Conservation (phyloP, 176 grass and related monocot species). For the Otatea glauca region DNA sequence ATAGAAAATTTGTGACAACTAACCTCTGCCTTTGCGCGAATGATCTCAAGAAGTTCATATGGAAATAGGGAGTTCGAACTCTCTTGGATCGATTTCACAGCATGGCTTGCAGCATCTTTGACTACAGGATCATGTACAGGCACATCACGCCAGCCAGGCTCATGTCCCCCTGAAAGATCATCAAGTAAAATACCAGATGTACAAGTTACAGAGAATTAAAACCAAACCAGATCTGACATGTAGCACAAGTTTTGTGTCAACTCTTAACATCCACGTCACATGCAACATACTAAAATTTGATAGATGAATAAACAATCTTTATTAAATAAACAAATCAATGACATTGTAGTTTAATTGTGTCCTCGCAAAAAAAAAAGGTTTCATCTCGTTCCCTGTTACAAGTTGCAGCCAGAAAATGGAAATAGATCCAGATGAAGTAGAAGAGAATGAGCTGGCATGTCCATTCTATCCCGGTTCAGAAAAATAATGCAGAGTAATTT, state of each 20-base stretch:
- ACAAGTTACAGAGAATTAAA: not conserved
- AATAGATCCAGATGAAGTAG: not conserved
- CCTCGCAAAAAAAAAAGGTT: not conserved
- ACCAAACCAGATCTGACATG: not conserved
- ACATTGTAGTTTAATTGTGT: too few species aligned
- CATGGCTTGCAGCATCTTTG: slow-evolving; percentile 85
- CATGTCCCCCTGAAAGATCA: slow-evolving; percentile 61
- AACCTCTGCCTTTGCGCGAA: slow-evolving; percentile 75
- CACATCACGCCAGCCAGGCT: slow-evolving; percentile 70
- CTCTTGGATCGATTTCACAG: slow-evolving; percentile 77
- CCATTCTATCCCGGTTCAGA: not conserved
- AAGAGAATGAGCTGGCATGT: not conserved
- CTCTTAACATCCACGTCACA: not conserved
- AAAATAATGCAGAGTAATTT: not conserved
- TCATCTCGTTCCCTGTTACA: not conserved
- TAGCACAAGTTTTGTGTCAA: not conserved
- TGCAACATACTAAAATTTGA: not conserved
- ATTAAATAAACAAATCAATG: not conserved
- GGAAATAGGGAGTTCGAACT: slow-evolving; percentile 74
- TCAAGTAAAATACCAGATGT: not conserved
- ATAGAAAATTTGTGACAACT: not conserved
- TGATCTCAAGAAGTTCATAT: slow-evolving; percentile 80
- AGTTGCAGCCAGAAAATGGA: not conserved
- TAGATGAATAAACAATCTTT: not conserved
- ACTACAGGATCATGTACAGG: slow-evolving; percentile 74